Evolutionary conservation across 2,329 filamentous ascomycete genomes (phyloP), one percentile per base, ranked within the genome.

Genomic region (Exophiala alcalophila): DNA sequence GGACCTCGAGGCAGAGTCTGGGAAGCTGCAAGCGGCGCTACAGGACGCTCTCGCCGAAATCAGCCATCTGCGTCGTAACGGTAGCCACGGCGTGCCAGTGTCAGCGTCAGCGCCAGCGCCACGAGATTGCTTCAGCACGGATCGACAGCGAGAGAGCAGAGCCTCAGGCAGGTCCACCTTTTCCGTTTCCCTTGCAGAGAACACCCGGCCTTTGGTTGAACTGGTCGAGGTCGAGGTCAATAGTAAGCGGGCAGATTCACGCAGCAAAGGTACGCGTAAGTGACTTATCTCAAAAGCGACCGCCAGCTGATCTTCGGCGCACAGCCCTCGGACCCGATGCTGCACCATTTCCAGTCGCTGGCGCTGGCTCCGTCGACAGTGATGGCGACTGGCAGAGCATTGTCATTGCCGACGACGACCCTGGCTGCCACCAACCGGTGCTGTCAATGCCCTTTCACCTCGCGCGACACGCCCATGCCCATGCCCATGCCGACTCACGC

Each of bases 1-100:
- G 21, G 15, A 30, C n/a, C 26, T 40, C 16, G 36, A 40, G 20
- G 11, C 12, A 4, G 36, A 40, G 14, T 31, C 36, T 2, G 18
- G 6, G 6, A 10, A 40, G 10, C 18, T 40, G 5, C 36, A 27
- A 14, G 27, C 12, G 14, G 14, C 11, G 11, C 36, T 40, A 6
- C 36, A 16, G 6, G 10, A 40, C 6, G 24, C 36, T n/a, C 26
- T 20, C 11, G n/a, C 18, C 5, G 27, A 40, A 8, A 2, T 30
- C 7, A 14, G 27, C 27, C 27, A 14, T 6, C 27, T 11, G 27
- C 7, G 6, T 14, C 10, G 15, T 30, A 31, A 23, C 11, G 12
- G 10, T 21, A n/a, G n/a, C n/a, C n/a, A n/a, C n/a, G n/a, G n/a
- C n/a, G n/a, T n/a, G n/a, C n/a, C n/a, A n/a, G n/a, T n/a, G n/a